Base-by-base conservation (phyloP, 2,329 filamentous ascomycete genomes). In the Fusarium coffeatum region DNA sequence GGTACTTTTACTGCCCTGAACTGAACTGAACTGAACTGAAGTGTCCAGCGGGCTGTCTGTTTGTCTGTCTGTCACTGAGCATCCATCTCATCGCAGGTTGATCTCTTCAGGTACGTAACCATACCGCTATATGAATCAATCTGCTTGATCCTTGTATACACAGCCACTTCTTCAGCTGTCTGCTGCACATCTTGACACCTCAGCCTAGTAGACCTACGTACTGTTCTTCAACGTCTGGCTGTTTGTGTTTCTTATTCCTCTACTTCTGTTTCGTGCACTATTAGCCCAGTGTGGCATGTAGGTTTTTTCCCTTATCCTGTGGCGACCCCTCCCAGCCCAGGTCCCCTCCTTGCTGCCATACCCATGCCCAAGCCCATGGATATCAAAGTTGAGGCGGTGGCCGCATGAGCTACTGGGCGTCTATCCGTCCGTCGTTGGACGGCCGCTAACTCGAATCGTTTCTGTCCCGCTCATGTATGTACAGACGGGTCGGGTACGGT, bases 341-440 rank as follows among this genome's bases (percentile, higher is more conserved):
- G 22, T 51, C 48, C 54, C 51, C 65, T 42, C 46, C 27, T 23
- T 16, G 18, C 25, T 61, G 57, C 18, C 28, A 34, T 45, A 47
- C 60, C 58, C 55, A 42, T 60, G 56, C 37, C 57, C 34, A n/a
- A 37, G 34, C 34, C 34, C 42, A 60, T 61, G 41, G 59, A 46
- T 57, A 59, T 61, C 63, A 63, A 63, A 56, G 56, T 70, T 66
- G 61, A 70, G 66, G 66, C 66, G 66, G 57, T 66, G 56, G 66
- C 54, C 62, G 66, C 61, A 70, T 69, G 57, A 56, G 62, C 62
- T 69, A 47, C 48, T 66, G 28, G 51, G 57, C 66, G 57, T 55
- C 62, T 62, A 70, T 70, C 66, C 66, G 61, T 69, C 61, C 66
- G 57, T 70, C 62, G 66, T 56, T 54, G 57, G 67, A 69, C 67